Percentiles rank a stretch among this genome's conserved stretches.
These are phyloP conservation scores for Nosema granulosis DNA, from an alignment of 371 early-diverging fungal species.

Conservation along the genomic window DNA sequence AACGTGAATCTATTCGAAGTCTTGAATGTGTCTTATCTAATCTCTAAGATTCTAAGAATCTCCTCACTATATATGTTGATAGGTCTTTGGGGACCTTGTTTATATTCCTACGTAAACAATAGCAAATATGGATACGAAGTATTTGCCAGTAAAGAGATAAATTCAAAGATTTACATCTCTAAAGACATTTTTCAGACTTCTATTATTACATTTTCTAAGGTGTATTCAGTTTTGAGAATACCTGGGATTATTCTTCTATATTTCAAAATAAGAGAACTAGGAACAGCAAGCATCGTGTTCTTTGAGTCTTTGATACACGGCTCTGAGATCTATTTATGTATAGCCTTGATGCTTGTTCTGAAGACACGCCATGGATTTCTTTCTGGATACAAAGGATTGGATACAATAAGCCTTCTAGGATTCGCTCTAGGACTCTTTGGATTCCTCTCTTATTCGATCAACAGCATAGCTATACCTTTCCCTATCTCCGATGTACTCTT, in stretches of 20 bases:
- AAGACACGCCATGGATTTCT: conserved; percentile 32
- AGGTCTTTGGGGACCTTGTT: conserved; percentile 42
- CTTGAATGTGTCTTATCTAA: conserved; percentile 22
- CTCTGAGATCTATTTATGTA: conserved; percentile 36
- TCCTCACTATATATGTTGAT: conserved; percentile 39
- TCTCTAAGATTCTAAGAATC: conserved; percentile 35
- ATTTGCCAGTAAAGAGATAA: conserved; percentile 6
- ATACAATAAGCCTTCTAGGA: conserved; percentile 33
- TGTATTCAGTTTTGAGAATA: conserved; percentile 35
- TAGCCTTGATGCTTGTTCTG: conserved; percentile 30
- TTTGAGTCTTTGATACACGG: conserved; percentile 40
- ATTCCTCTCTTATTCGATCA: conserved; percentile 37
- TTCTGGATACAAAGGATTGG: conserved; percentile 36
- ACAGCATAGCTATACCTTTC: conserved; percentile 34
- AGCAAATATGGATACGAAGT: conserved; percentile 6
- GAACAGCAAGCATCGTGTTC: conserved; percentile 8
- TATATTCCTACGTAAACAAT: conserved; percentile 36
- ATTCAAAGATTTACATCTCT: conserved; percentile 3
- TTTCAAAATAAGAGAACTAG: conserved; percentile 18
- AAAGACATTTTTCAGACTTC: conserved; percentile 41
- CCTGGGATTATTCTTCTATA: conserved; percentile 26
- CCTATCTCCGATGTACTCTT: not conserved
- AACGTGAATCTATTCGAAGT: conserved; percentile 13
- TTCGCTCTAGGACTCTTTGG: conserved; percentile 21
- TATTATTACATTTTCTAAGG: conserved; percentile 32